phyloP scores from a whole-genome alignment of 345 rosid species.

The Euphorbia tirucalli region DNA sequence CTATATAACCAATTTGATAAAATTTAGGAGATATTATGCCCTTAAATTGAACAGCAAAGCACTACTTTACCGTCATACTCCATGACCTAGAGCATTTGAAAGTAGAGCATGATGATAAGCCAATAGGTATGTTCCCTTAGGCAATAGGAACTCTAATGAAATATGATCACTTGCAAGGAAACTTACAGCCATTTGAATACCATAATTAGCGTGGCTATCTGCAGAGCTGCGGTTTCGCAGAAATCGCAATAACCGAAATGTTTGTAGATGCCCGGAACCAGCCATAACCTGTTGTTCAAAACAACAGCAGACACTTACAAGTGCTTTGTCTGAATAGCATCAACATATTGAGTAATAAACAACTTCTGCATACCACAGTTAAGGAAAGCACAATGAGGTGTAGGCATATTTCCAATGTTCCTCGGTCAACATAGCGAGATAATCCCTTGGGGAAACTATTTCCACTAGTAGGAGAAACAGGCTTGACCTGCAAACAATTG shows the following conservation, averaged over 20 bases:
- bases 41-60: not conserved
- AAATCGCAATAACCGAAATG: constrained; percentile 78
- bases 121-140: not conserved
- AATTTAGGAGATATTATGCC: not conserved
- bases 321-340: constrained; percentile 11
- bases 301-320: constrained; percentile 17
- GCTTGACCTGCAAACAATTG: constrained; percentile 67
- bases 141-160: not conserved
- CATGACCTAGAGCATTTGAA: constrained; percentile 1
- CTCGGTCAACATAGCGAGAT: constrained; percentile 77
- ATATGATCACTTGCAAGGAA: constrained; percentile 4
- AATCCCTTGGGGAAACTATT: constrained; percentile 68
- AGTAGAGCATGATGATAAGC: not conserved
- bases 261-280: constrained; percentile 89
- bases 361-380: constrained; percentile 57
- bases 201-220: constrained; percentile 88
- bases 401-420: constrained; percentile 91
- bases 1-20: constrained; percentile 1
- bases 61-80: not conserved
- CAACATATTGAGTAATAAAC: constrained; percentile 1
- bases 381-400: constrained; percentile 84
- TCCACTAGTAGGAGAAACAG: constrained; percentile 50
- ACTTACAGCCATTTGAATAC: constrained; percentile 91
- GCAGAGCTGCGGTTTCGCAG: constrained; percentile 67
- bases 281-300: constrained; percentile 76